Evolutionary conservation across 73 alveolate species (phyloP).

Genomic region (Paramecium biaurelia): DNA sequence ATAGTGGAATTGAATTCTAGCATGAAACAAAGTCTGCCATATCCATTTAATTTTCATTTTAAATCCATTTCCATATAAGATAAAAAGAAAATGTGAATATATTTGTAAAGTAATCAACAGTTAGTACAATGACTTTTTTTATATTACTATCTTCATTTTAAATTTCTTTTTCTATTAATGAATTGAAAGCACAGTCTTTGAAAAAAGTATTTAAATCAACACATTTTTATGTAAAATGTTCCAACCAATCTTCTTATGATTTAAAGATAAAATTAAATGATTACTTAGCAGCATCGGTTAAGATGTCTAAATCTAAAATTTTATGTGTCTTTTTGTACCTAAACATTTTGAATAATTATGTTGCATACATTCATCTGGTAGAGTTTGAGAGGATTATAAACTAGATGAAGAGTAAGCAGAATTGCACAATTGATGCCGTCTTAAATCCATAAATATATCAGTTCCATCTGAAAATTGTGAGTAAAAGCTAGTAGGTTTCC

Average conservation of each 20-base stretch:
- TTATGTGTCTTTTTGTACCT: neutral
- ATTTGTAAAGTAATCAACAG: neutral
- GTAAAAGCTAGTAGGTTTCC: neutral
- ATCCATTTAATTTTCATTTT: neutral
- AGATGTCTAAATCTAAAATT: neutral
- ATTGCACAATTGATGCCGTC: neutral
- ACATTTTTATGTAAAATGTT: neutral
- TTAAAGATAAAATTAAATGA: neutral
- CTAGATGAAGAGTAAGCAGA: neutral
- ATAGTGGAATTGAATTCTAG: neutral
- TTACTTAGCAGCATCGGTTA: neutral
- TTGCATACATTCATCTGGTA: constrained; percentile 3
- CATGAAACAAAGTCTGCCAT: neutral
- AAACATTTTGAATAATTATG: neutral
- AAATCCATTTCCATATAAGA: constrained; percentile 10
- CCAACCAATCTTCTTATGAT: neutral
- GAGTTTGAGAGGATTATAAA: neutral
- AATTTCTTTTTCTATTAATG: neutral
- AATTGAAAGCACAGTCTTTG: neutral
- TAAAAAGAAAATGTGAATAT: neutral
- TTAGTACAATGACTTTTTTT: neutral
- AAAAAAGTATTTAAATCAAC: neutral
- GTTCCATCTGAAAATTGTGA: neutral
- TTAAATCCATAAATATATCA: neutral
- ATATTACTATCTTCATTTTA: neutral